phyloP scores from a whole-genome alignment of 2,329 filamentous ascomycete species.

The Fusarium tupiense region DNA sequence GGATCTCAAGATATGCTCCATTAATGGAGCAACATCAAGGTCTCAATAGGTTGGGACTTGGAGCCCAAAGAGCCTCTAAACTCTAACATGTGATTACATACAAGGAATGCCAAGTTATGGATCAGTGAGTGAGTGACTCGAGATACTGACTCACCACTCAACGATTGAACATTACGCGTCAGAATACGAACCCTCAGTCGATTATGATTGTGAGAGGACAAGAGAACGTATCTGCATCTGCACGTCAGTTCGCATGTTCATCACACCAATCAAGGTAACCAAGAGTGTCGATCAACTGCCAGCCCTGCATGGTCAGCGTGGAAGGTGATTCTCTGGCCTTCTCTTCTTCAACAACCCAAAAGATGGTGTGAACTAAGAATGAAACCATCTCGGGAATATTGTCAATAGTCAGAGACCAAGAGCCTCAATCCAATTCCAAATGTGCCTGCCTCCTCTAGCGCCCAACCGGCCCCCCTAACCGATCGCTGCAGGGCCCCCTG shows the following conservation, averaged over 20 bases:
- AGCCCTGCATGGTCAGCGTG: conserved; percentile 23
- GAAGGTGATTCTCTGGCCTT: not conserved
- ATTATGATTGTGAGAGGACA: not conserved
- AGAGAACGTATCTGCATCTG: conserved; percentile 19
- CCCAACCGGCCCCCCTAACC: not conserved
- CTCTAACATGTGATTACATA: conserved; percentile 29
- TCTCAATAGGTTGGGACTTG: conserved; percentile 11
- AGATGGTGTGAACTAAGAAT: conserved; percentile 9
- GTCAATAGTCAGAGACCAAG: not conserved
- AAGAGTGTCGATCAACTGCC: conserved; percentile 35
- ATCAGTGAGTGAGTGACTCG: not conserved
- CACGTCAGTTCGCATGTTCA: conserved; percentile 29
- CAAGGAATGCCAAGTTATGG: conserved; percentile 8
- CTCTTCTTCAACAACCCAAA: not conserved
- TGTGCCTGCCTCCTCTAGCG: not conserved
- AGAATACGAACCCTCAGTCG: conserved; percentile 9
- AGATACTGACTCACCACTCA: conserved; percentile 2
- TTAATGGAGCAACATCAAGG: not conserved
- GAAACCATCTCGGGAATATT: not conserved
- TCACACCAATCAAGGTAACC: conserved; percentile 14
- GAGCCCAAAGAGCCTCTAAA: conserved; percentile 24
- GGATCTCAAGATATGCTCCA: conserved; percentile 6
- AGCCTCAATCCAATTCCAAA: conserved; percentile 5
- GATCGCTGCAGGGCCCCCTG: conserved; percentile 40
- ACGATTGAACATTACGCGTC: conserved; percentile 24